A percentile compares a stretch with the other conserved stretches of the same genome.
Evolutionary conservation across 202 grass and related monocot species (phyloP).

Genomic region (Schoenoplectus triqueter): DNA sequence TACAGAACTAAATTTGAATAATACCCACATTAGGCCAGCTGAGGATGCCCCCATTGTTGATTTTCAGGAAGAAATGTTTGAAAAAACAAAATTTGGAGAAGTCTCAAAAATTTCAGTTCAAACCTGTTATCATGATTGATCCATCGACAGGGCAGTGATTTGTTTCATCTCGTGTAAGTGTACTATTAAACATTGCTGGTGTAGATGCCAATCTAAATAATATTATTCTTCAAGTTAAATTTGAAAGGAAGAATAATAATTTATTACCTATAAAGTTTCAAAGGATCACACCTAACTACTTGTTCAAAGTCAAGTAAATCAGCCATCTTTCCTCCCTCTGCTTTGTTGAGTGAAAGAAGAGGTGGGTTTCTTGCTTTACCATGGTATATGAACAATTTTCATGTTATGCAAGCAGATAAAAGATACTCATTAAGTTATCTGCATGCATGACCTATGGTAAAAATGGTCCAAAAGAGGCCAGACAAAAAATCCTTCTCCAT

Average conservation of each 20-base stretch:
- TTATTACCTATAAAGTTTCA: background rate
- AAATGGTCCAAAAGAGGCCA: background rate
- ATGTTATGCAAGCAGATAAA: background rate
- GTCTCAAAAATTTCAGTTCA: background rate
- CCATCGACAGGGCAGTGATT: slow-evolving; percentile 84
- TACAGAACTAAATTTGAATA: background rate
- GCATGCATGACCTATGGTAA: background rate
- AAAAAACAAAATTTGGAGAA: slow-evolving; percentile 11
- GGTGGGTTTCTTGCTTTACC: background rate
- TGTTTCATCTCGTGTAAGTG: slow-evolving; percentile 74
- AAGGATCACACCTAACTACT: background rate
- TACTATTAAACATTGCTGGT: slow-evolving; percentile 99
- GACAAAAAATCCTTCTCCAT: background rate
- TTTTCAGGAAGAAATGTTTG: background rate
- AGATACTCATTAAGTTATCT: background rate
- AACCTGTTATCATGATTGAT: slow-evolving; percentile 98
- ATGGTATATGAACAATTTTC: background rate
- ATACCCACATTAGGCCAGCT: background rate
- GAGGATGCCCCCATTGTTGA: background rate
- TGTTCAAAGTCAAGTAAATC: background rate
- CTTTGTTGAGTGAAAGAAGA: background rate
- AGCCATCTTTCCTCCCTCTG: background rate
- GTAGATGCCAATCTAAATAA: slow-evolving; percentile 91
- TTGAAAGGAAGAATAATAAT: slow-evolving; percentile 14
- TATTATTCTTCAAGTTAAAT: slow-evolving; percentile 38